Conservation (phyloP, 345 rosid species). For the Iberis pinnata region DNA sequence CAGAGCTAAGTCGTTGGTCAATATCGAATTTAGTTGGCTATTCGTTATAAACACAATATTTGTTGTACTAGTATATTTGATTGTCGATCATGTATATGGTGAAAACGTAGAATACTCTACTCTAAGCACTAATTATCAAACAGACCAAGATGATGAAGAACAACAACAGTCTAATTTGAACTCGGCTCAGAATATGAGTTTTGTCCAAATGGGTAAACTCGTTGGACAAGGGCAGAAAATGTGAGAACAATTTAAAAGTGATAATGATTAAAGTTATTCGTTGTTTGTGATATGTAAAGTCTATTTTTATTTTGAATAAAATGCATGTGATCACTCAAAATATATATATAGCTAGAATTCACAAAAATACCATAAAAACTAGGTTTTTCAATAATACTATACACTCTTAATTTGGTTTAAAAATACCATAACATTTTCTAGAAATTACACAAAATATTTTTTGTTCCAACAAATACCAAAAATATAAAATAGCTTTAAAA, state of each 20-base stretch:
- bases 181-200: not conserved
- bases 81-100: conserved; percentile 28
- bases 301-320: no score
- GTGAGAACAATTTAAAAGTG: not conserved
- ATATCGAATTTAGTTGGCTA: conserved; percentile 55
- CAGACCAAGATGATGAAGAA: conserved; percentile 29
- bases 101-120: conserved; percentile 34
- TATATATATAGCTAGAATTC: no score
- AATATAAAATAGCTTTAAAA: no score
- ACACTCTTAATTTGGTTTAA: no score
- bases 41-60: conserved; percentile 32
- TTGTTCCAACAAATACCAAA: no score
- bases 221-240: conserved; percentile 1
- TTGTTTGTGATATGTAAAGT: no score
- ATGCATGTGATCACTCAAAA: no score
- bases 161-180: not conserved
- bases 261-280: no score
- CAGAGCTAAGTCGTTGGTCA: conserved; percentile 60
- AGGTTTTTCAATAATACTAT: no score
- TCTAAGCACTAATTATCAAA: conserved; percentile 28
- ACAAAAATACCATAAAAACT: no score
- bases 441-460: no score
- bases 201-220: not conserved
- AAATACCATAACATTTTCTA: no score
- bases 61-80: conserved; percentile 36